Percentiles rank a stretch among this genome's conserved stretches.
phyloP scores from a whole-genome alignment of 306 rosid genomes.

The Begonia masoniana region DNA sequence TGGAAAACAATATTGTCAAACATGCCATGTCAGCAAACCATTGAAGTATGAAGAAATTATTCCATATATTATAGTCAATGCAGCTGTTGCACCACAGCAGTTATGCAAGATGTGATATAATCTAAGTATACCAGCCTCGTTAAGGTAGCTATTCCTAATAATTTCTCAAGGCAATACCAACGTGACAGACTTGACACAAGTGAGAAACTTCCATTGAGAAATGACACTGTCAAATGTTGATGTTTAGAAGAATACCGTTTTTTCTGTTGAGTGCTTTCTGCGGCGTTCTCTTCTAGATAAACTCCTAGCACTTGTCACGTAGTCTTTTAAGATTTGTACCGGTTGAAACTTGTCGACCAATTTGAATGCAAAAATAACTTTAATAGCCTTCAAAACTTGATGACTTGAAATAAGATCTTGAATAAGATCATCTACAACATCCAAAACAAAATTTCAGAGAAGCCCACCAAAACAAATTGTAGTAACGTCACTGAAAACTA shows the following conservation, averaged over 20 bases:
- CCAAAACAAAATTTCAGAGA: background rate
- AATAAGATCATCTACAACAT: conserved; percentile 24
- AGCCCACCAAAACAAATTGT: background rate
- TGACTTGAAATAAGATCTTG: conserved; percentile 22
- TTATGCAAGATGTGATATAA: no score
- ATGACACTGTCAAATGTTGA: no score
- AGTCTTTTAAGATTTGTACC: conserved; percentile 15
- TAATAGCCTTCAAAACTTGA: conserved; percentile 35
- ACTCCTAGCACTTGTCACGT: conserved; percentile 8
- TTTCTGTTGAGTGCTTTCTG: conserved; percentile 6
- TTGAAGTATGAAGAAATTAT: background rate
- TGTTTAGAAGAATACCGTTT: conserved; percentile 14
- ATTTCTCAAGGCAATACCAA: background rate
- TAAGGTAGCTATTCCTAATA: background rate
- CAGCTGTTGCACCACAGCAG: no score
- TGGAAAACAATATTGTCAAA: background rate
- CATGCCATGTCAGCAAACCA: background rate
- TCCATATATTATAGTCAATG: background rate
- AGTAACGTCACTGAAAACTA: no score
- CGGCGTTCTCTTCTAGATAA: background rate
- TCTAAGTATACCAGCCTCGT: no score
- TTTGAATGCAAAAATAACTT: conserved; percentile 35
- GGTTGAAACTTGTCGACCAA: conserved; percentile 32
- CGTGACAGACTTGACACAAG: background rate
- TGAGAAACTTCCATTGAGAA: no score